Evolutionary conservation across 129 eudicot species (phyloP).

Genomic region (Artemisia annua): DNA sequence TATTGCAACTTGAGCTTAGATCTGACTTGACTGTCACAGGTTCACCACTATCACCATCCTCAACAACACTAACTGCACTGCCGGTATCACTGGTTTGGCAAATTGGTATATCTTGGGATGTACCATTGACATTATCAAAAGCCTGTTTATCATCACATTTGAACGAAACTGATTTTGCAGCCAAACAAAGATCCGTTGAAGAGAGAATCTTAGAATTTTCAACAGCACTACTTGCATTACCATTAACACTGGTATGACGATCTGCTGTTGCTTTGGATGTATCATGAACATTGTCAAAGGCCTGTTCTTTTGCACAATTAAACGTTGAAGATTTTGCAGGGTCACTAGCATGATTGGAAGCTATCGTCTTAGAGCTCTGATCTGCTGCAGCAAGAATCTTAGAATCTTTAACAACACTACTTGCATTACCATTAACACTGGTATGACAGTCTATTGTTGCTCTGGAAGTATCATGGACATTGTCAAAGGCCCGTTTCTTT

Average conservation of each 20-base stretch:
- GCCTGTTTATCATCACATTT: slow-evolving; percentile 26
- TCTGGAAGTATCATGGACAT: slow-evolving; percentile 6
- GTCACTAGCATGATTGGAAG: too few species aligned
- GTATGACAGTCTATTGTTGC: slow-evolving; percentile 30
- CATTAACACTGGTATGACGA: neutral
- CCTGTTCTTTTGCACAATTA: slow-evolving; percentile 23
- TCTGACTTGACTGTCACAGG: slow-evolving; percentile 40
- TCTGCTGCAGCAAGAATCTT: too few species aligned
- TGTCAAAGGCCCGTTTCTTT: slow-evolving; percentile 11
- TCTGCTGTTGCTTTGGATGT: slow-evolving; percentile 22
- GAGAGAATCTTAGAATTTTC: neutral
- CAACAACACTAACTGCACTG: slow-evolving; percentile 57
- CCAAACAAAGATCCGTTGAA: neutral
- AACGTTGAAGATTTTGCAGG: slow-evolving; percentile 9
- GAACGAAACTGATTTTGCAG: slow-evolving; percentile 16
- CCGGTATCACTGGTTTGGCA: slow-evolving; percentile 48
- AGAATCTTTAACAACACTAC: slow-evolving; percentile 50
- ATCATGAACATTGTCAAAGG: neutral
- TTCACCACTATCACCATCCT: slow-evolving; percentile 47
- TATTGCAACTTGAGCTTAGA: slow-evolving; percentile 36
- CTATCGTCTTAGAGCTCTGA: too few species aligned
- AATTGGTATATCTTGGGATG: slow-evolving; percentile 23
- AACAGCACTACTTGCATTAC: slow-evolving; percentile 12
- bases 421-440: slow-evolving; percentile 54
- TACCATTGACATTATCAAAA: slow-evolving; percentile 1